These are phyloP conservation scores for Citrus cavaleriei DNA, from an alignment of 345 rosid genomes.

Conservation along the genomic window DNA sequence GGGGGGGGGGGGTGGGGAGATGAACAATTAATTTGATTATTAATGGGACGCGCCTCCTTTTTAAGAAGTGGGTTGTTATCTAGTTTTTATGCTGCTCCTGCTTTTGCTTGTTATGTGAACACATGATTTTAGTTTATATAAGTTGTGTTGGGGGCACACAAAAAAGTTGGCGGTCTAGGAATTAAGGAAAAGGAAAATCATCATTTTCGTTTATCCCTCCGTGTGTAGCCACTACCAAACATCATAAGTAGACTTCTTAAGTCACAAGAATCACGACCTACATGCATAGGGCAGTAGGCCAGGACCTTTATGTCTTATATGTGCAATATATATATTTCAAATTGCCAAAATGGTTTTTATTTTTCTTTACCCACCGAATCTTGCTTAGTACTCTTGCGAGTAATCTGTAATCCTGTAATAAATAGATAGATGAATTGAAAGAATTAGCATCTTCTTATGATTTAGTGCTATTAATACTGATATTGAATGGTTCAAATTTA, in stretches of 20 bases:
- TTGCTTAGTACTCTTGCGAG: background rate
- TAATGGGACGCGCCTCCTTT: background rate
- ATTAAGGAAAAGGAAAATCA: background rate
- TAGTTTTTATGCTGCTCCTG: too few species aligned
- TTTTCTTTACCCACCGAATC: background rate
- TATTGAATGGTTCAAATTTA: too few species aligned
- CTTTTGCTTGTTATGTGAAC: background rate
- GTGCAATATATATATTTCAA: background rate
- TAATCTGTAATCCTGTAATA: too few species aligned
- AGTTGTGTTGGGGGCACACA: background rate
- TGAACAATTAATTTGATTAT: background rate
- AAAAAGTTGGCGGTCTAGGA: slow-evolving; percentile 16
- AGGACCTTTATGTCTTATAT: background rate
- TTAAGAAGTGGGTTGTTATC: background rate
- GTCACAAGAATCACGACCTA: background rate
- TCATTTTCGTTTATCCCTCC: background rate
- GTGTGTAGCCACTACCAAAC: background rate
- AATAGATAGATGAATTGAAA: too few species aligned
- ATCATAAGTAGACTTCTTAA: background rate
- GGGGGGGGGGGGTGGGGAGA: too few species aligned
- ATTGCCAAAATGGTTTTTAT: background rate
- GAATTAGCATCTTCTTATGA: too few species aligned
- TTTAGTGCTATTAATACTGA: too few species aligned
- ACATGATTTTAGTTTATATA: background rate
- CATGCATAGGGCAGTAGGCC: background rate